A percentile compares a stretch with the other conserved stretches of the same genome.
These are phyloP conservation scores for Melanomma pulvis-pyrius DNA, from an alignment of 495 filamentous ascomycete genomes.

Conservation along the genomic window DNA sequence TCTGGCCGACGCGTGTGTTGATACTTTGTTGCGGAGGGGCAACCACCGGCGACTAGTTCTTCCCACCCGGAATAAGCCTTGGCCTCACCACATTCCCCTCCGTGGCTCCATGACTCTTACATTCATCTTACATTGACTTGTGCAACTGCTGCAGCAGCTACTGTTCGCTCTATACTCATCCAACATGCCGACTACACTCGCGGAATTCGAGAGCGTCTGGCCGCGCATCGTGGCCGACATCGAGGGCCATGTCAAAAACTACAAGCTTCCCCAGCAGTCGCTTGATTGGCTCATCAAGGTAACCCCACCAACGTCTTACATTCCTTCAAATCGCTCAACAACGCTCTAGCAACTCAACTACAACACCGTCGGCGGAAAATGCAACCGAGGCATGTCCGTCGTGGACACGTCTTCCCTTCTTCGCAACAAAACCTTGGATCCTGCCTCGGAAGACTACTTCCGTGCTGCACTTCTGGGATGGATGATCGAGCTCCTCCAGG, in stretches of 20 bases:
- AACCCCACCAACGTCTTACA: not conserved
- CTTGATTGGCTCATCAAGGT: conserved; percentile 89
- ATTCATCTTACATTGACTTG: not conserved
- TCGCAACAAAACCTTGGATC: conserved; percentile 67
- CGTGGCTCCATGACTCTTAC: not conserved
- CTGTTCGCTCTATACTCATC: not conserved
- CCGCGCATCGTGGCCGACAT: conserved; percentile 77
- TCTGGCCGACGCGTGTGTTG: not conserved
- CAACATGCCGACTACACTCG: conserved; percentile 62
- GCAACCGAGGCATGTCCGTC: conserved; percentile 97
- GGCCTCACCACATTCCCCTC: not conserved
- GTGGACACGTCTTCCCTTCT: conserved; percentile 86
- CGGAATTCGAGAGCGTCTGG: conserved; percentile 89
- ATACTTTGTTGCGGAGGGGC: not conserved
- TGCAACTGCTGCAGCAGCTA: not conserved
- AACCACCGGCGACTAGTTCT: not conserved
- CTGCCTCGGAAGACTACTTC: conserved; percentile 73
- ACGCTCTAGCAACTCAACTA: conserved; percentile 67
- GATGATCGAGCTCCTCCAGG: conserved; percentile 96
- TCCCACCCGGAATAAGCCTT: not conserved
- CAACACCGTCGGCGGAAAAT: conserved; percentile 93
- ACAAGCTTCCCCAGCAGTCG: conserved; percentile 79
- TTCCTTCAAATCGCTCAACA: not conserved
- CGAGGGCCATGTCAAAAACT: conserved; percentile 70
- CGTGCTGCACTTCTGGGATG: conserved; percentile 83